Percentiles rank a stretch among this genome's conserved stretches.
Conservation (phyloP, 169 alveolate genomes). For the Cryptosporidium meleagridis region DNA sequence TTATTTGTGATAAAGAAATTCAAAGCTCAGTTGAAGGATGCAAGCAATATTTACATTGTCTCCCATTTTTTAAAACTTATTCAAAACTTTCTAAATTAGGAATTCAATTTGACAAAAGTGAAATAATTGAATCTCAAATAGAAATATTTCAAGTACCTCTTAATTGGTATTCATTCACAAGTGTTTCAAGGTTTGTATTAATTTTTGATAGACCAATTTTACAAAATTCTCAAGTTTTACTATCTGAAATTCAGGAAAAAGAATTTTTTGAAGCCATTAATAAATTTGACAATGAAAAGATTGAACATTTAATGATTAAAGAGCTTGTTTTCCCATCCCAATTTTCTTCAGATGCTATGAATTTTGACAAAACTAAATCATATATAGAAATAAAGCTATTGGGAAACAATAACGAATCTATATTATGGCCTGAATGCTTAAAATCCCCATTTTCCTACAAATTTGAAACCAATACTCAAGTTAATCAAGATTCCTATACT, state of each 20-base stretch:
- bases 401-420: background rate
- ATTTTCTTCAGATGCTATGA: conserved; percentile 1
- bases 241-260: background rate
- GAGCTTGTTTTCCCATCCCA: conserved; percentile 13
- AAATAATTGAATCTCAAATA: background rate
- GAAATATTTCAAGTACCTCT: background rate
- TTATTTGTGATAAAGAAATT: conserved; percentile 17
- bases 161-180: conserved; percentile 25
- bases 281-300: background rate
- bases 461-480: background rate
- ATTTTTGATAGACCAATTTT: background rate
- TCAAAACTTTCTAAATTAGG: background rate
- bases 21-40: background rate
- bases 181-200: conserved; percentile 12
- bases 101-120: background rate
- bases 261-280: background rate
- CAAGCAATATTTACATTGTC: conserved; percentile 30
- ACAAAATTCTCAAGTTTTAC: background rate
- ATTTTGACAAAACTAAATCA: background rate
- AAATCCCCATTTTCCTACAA: conserved; percentile 14
- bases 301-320: background rate
- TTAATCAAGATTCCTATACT: background rate
- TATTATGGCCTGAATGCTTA: conserved; percentile 19
- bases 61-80: conserved; percentile 21
- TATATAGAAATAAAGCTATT: conserved; percentile 6